These are phyloP conservation scores for Zoysia japonica DNA, from an alignment of 176 grass and related monocot genomes.

Conservation along the genomic window DNA sequence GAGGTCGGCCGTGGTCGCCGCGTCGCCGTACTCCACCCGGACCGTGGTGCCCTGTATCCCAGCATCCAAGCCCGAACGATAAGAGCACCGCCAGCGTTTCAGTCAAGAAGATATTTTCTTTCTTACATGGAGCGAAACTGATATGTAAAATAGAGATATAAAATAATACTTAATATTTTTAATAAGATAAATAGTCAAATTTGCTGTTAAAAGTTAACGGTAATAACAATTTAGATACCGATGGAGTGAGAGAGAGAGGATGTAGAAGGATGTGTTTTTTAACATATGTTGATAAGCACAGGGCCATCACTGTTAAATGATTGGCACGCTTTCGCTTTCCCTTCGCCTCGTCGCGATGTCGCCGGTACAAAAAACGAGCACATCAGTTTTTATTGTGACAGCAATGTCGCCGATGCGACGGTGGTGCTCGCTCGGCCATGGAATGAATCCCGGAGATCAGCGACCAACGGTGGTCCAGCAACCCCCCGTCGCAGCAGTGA, in stretches of 20 bases:
- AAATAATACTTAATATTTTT: too few species aligned
- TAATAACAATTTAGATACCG: too few species aligned
- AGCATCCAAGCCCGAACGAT: neutral
- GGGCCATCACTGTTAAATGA: neutral
- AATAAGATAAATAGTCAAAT: too few species aligned
- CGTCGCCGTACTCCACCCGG: slow-evolving; percentile 77
- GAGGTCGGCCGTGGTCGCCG: slow-evolving; percentile 62
- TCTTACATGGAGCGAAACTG: too few species aligned
- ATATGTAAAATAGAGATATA: too few species aligned
- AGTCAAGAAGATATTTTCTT: neutral
- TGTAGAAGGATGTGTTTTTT: neutral
- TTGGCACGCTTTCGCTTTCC: slow-evolving; percentile 8
- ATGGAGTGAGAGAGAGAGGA: too few species aligned
- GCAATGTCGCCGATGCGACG: neutral
- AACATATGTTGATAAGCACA: neutral
- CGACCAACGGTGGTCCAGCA: too few species aligned
- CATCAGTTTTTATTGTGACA: neutral
- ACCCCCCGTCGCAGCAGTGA: too few species aligned
- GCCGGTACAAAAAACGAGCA: neutral
- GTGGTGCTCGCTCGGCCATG: neutral
- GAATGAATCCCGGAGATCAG: neutral
- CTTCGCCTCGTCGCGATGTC: neutral
- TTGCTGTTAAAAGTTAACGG: too few species aligned
- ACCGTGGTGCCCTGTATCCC: slow-evolving; percentile 71
- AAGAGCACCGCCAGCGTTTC: neutral